Base-by-base conservation (phyloP, 768 basidiomycete species). In the Suillus clintonianus region DNA sequence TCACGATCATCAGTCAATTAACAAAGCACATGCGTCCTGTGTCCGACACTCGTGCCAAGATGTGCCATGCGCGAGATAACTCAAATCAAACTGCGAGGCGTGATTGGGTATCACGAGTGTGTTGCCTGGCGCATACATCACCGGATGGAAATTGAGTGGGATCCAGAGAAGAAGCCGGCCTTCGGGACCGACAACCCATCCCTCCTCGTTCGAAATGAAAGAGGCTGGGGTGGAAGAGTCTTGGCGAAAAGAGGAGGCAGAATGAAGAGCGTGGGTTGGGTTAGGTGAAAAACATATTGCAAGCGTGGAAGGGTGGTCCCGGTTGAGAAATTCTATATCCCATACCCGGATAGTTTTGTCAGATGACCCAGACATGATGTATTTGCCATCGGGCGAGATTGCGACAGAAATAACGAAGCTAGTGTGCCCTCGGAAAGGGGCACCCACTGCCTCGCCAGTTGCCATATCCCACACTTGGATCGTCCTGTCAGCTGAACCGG, bases 311-410 rank as follows among this genome's bases (percentile, higher is more conserved):
- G 41, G 5, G 10, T 39, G 39, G 10, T 32, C 10, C 2, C 5
- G 15, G 51, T 11, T 11, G 0, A 32, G 10, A 3, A 32, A 32
- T 6, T 37, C 39, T 27, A 55, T 9, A 32, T 60, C 13, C 62
- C 62, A 63, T 5, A 63, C 30, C 5, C 32, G 19, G 32, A 63
- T 39, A 1, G 36, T 63, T 24, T 13, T 53, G 42, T 63, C 62
- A 1, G 0, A 0, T 10, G 47, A 60, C 0, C 62, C 45, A 27
- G 56, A 62, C 17, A 54, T 15, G 4, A 24, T 42, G 27, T 10
- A 48, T 39, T 34, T 60, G 36, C 45, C 22, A 17, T 61, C 59
- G 13, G 57, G 36, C 1, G 69, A 70, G 54, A 70, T 62, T 27
- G 69, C 59, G 4, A 68, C 60, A 1, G 66, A 64, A 4, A 2